Base-by-base conservation (phyloP, 139 green algal species). In the Klebsormidium nitens region DNA sequence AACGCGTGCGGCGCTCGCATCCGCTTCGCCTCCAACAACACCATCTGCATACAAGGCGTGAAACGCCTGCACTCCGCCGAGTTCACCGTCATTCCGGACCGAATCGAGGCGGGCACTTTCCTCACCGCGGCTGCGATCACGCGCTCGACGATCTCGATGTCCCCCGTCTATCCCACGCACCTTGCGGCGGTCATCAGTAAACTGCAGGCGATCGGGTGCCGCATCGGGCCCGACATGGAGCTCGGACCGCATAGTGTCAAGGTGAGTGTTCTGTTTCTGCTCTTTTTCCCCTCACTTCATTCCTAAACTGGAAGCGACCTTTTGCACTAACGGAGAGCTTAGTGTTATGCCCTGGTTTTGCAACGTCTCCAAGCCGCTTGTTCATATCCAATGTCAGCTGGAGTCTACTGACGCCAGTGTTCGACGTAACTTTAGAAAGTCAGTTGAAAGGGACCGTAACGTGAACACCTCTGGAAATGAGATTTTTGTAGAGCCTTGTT, bases 51-150 rank as follows among this genome's bases (percentile, higher is more conserved):
- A 14, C 23, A 73, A 2, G 79, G 79, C 4, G 78, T 85, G 34
- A 19, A 36, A 28, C n/a, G 36, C 39, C 74, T 84, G 8, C 28
- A 50, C 0, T 8, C 37, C 8, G 23, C 67, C 11, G 78, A 84
- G 5, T 85, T 75, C 73, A 84, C 72, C 26, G 58, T 86, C 74
- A 84, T 86, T n/a, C 81, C 81, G 2, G 81, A 86, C 74, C 64
- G 81, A 6, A 86, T 86, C 31, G 81, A 86, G 62, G 75, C 81
- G 19, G 81, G 81, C 4, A 86, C 81, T 4, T 85, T 86, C 57
- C 68, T 86, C 38, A 69, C 72, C 3, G 78, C 71, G 17, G 80
- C 46, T 2, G 80, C 80, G 48, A 85, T 85, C 63, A 83, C 78
- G 8, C 39, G 56, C 31, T 84, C 77, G n/a, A 49, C 31, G 6